Evolutionary conservation across 2,329 filamentous ascomycete species (phyloP), one percentile per base, ranked within the genome.

Genomic region (Venturia oleaginea): DNA sequence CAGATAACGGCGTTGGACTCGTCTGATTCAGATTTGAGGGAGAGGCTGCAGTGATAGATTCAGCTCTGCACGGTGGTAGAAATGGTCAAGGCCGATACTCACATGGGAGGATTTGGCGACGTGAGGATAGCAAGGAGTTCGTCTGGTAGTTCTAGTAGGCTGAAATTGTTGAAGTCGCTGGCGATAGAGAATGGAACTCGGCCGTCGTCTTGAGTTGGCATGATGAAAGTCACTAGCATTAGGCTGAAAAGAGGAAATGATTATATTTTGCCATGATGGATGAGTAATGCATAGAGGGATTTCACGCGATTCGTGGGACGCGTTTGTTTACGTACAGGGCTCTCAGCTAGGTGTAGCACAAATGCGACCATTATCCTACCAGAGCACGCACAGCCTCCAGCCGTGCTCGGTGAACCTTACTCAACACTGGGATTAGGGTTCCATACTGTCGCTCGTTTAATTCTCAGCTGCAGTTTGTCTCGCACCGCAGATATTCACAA

Each of bases 141-240:
- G 2, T 83, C 74, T 15, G 85, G 81, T 22, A 88, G 77, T 73
- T 88, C 85, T 24, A 88, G 77, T 38, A 88, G 76, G 46, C 83
- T 80, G 71, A 86, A 82, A 27, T 78, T 78, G 68, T 84, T 78
- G 68, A 84, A 79, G 15, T 75, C 68, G 59, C 76, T 72, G 61
- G 75, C 71, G 37, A 82, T 69, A 61, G 75, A 72, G 67, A 83
- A 75, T 30, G 76, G 73, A 64, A 80, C 74, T 62, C 75, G 76
- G 64, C 69, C 69, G 54, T 72, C 69, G 46, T 75, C 68, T 66
- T 79, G 79, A 22, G 78, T 77, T 17, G 78, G 75, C 79, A 81
- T 80, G 46, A 27, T 65, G 46, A 13, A 15, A 4, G 46, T 48
- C 15, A 40, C 37, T 40, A 40, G 37, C 37, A 40, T 15, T 11